These are phyloP conservation scores for Trichoderma polysporum DNA, from an alignment of 2,329 filamentous ascomycete genomes.

Conservation along the genomic window DNA sequence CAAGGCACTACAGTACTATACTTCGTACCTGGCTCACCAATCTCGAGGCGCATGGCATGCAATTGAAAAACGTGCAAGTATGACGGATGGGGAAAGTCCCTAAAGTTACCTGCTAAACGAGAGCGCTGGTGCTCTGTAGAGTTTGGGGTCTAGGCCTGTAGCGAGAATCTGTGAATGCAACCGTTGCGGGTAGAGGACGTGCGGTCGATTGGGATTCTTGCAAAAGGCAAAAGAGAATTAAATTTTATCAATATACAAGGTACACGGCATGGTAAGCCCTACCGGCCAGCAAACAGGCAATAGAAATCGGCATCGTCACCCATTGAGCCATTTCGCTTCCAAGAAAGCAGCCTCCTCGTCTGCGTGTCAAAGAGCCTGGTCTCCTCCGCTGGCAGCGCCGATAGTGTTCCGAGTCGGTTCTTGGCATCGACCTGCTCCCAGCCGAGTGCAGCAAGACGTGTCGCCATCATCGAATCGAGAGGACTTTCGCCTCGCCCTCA, in stretches of 20 bases:
- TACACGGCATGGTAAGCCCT: too few relatives aligned
- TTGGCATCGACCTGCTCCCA: conserved; percentile 11
- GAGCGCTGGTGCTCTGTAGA: neutral
- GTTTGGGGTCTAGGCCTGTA: neutral
- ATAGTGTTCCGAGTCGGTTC: neutral
- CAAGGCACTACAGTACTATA: too few relatives aligned
- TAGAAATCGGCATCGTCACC: neutral
- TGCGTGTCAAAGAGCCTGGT: neutral
- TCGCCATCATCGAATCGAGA: neutral
- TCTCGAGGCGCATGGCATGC: neutral
- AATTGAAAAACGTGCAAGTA: too few relatives aligned
- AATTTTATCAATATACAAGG: too few relatives aligned
- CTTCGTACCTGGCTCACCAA: neutral
- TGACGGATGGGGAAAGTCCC: neutral
- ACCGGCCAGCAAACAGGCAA: neutral
- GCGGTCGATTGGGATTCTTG: neutral
- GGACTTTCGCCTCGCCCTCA: neutral
- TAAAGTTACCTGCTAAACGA: neutral
- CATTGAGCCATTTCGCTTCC: conserved; percentile 11
- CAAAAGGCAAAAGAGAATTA: neutral
- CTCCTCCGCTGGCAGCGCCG: neutral
- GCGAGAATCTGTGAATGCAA: neutral
- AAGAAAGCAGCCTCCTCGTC: neutral
- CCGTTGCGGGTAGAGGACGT: neutral
- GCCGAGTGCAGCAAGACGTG: neutral